Evolutionary conservation across 257 asterid species (phyloP), one percentile per base, ranked within the genome.

Genomic region (Asclepias syriaca): DNA sequence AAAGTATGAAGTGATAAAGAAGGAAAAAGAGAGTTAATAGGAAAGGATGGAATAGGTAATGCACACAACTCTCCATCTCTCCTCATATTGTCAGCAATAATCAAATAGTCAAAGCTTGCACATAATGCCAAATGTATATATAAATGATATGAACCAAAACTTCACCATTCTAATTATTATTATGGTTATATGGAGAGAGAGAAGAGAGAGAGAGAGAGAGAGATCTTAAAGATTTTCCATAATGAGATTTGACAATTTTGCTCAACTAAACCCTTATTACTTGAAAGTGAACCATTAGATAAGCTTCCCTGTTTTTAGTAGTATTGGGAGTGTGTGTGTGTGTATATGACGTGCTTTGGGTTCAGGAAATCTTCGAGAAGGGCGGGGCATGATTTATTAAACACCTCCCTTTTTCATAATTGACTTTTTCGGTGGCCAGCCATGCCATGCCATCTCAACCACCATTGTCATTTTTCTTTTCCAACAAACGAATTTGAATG

Each of bases 381-480:
- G 24, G n/a, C 22, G 32, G 46, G 66, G 43, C 34, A 67, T 29
- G 59, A 68, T 21, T 53, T 49, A 51, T 67, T 67, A 74, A 75
- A 43, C 48, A 0, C 48, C 18, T 2, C 21, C 65, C 24, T 48
- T 75, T 60, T 72, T 22, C 58, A 70, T 76, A 0, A 70, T 80
- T 65, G 74, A 70, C 70, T 57, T 49, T 60, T 74, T 70, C 32
- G 61, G 67, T 75, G 58, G 66, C 40, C 61, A 55, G 80, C 66
- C 76, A 48, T 46, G 80, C 66, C 76, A 48, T 46, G 80, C 66
- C 76, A 48, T 46, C 70, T 68, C 76, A 76, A 72, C 83, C 66
- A 72, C 76, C 78, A 68, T 73, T 55, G 24, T 15, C 48, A 39
- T 70, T 69, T 51, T 43, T 50, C 78, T 32, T 69, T 39, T 21